These are phyloP conservation scores for Fomes fomentarius DNA, from an alignment of 1,284 basidiomycete genomes.

Conservation along the genomic window DNA sequence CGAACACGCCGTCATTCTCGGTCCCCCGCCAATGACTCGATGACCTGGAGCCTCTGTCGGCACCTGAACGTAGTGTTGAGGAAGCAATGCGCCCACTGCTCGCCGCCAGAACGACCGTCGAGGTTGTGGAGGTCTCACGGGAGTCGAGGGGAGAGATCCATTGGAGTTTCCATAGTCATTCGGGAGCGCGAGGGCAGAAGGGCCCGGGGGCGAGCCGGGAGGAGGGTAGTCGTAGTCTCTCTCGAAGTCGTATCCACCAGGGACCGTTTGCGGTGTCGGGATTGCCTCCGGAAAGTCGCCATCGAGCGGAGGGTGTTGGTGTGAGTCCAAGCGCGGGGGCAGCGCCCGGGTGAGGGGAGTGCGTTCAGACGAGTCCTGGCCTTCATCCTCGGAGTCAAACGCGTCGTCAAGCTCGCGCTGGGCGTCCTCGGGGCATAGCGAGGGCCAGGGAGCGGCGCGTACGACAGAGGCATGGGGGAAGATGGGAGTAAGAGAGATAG, in stretches of 20 bases:
- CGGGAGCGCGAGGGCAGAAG: constrained; percentile 59
- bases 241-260: constrained; percentile 29
- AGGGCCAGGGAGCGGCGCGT: constrained; percentile 55
- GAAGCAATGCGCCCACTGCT: constrained; percentile 70
- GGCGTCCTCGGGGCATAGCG: constrained; percentile 45
- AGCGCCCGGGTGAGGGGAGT: constrained; percentile 39
- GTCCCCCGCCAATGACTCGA: constrained; percentile 71
- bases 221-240: constrained; percentile 59
- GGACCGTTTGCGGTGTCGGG: constrained; percentile 16
- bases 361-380: constrained; percentile 40
- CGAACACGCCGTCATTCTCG: constrained; percentile 95
- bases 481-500: constrained; percentile 3
- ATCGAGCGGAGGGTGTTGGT: constrained; percentile 18
- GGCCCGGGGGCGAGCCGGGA: constrained; percentile 79
- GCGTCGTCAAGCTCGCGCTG: constrained; percentile 70
- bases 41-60: constrained; percentile 41
- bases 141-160: constrained; percentile 66
- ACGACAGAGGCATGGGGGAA: constrained; percentile 39
- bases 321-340: constrained; percentile 23
- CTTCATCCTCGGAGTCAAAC: constrained; percentile 61
- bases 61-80: constrained; percentile 71
- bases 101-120: constrained; percentile 62
- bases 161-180: constrained; percentile 84
- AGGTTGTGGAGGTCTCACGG: constrained; percentile 41
- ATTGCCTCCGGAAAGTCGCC: constrained; percentile 15